Base-by-base conservation (phyloP, 805 yeast species). In the Suhomyces tanzawaensis region DNA sequence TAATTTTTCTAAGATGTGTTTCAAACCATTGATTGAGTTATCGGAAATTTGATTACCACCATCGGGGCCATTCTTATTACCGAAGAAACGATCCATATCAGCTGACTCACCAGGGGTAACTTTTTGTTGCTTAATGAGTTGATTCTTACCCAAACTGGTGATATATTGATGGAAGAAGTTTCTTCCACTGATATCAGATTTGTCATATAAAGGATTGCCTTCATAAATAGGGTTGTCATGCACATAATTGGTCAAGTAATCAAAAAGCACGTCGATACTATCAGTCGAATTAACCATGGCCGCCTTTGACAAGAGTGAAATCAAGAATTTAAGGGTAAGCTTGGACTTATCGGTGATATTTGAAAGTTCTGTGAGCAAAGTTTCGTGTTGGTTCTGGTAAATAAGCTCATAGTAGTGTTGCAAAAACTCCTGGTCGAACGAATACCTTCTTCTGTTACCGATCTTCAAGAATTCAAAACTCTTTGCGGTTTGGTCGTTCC, bases 161-260 rank as follows among this genome's bases (percentile, higher is more conserved):
- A 90, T 79, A 51, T 82, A 84, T 47, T 86, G 87, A 57, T 90
- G 98, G 51, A 90, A 76, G 52, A 90, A 82, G 55, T 85, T 90
- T 48, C 96, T 73, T 13, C 86, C 86, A 39, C 83, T 80, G 30
- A 90, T 78, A 51, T 89, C 96, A 6, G 79, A 64, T 0, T 80
- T 69, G 48, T 86, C 93, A 32, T 39, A 58, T 29, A 63, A 55
- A 8, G 55, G 48, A 30, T 51, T 47, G 4, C 49, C 52, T 11
- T 37, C 31, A 33, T 32, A 38, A 24, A 45, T 36, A 3, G 39
- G 31, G 3, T 32, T 30, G 8, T 21, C 28, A 16, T 37, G 42
- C 12, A 40, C 35, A 3, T 35, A 68, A 7, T 77, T 28, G 6
- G 31, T 76, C 29, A 80, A 69, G 12, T 67, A 63, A 18, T 64